phyloP scores from a whole-genome alignment of 495 filamentous ascomycete genomes.

The Penicillium nucicola region DNA sequence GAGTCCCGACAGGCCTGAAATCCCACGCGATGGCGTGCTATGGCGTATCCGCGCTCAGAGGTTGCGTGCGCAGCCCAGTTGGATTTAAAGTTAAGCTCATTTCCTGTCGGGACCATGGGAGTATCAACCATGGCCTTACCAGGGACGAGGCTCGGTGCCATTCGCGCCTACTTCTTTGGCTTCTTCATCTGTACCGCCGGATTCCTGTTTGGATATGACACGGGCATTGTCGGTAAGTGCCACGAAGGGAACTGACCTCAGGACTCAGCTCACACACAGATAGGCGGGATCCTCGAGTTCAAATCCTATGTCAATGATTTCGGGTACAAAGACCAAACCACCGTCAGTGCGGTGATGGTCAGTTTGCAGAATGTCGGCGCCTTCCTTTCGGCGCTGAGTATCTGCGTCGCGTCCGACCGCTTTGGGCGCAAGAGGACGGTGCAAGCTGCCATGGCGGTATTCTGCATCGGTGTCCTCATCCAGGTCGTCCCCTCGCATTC shows the following conservation, averaged over 20 bases:
- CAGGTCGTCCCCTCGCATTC: constrained; percentile 42
- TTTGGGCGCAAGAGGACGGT: constrained; percentile 45
- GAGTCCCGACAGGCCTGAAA: background rate
- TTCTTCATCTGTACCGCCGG: constrained; percentile 26
- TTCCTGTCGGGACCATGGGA: too few species aligned
- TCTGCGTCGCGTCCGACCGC: constrained; percentile 37
- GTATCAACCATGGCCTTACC: constrained; percentile 21
- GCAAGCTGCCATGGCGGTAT: constrained; percentile 36
- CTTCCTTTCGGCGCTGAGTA: constrained; percentile 34
- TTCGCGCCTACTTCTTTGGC: constrained; percentile 28
- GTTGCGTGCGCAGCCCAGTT: constrained; percentile 16
- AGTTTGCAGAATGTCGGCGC: constrained; percentile 28
- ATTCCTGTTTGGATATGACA: constrained; percentile 30
- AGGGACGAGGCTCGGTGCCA: constrained; percentile 22
- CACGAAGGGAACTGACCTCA: background rate
- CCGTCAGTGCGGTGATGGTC: constrained; percentile 28
- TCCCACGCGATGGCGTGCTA: constrained; percentile 21
- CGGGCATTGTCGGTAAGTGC: constrained; percentile 27
- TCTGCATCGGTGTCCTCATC: constrained; percentile 42
- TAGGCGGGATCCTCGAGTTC: constrained; percentile 25
- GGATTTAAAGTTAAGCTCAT: constrained; percentile 1
- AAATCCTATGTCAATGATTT: constrained; percentile 22
- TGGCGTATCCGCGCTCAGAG: constrained; percentile 21
- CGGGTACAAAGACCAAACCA: constrained; percentile 24
- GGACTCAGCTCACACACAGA: background rate